These are phyloP conservation scores for Metschnikowia vanudenii DNA, from an alignment of 805 yeast genomes.

Conservation along the genomic window DNA sequence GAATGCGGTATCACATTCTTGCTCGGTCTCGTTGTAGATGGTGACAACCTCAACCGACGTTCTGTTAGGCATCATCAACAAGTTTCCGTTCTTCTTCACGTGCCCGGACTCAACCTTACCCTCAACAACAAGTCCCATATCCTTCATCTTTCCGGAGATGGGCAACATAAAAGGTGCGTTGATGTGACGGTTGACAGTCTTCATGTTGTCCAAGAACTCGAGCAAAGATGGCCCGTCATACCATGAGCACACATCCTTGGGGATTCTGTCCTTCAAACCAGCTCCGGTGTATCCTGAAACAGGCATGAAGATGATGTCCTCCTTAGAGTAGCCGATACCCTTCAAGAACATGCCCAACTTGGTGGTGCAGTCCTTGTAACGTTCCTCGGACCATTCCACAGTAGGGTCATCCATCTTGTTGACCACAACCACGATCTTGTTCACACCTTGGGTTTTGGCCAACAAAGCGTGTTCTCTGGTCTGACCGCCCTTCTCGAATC, in stretches of 20 bases:
- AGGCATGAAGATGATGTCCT: constrained; percentile 90
- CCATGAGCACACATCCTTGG: constrained; percentile 80
- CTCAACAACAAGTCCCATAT: constrained; percentile 95
- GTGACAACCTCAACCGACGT: constrained; percentile 78
- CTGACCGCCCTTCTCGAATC: constrained; percentile 98
- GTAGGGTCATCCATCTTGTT: constrained; percentile 99
- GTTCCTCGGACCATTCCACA: constrained; percentile 91
- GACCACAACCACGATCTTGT: constrained; percentile 87
- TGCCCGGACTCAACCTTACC: constrained; percentile 98
- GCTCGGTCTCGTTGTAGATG: constrained; percentile 93
- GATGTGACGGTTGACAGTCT: constrained; percentile 77
- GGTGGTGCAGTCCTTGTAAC: constrained; percentile 91
- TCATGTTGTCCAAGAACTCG: constrained; percentile 83
- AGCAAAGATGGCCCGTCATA: constrained; percentile 88
- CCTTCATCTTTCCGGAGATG: constrained; percentile 90
- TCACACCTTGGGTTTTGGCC: constrained; percentile 98
- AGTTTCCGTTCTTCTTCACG: constrained; percentile 70
- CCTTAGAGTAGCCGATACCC: constrained; percentile 86
- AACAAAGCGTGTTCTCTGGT: constrained; percentile 96
- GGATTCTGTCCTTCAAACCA: constrained; percentile 85
- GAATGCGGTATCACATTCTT: constrained; percentile 82
- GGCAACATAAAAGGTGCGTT: constrained; percentile 98
- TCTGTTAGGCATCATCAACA: constrained; percentile 92
- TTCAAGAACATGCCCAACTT: constrained; percentile 76
- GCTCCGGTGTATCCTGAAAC: constrained; percentile 98